A percentile compares a stretch with the other conserved stretches of the same genome.
Conservation (phyloP, 495 filamentous ascomycete species). For the Parmelia sp. region DNA sequence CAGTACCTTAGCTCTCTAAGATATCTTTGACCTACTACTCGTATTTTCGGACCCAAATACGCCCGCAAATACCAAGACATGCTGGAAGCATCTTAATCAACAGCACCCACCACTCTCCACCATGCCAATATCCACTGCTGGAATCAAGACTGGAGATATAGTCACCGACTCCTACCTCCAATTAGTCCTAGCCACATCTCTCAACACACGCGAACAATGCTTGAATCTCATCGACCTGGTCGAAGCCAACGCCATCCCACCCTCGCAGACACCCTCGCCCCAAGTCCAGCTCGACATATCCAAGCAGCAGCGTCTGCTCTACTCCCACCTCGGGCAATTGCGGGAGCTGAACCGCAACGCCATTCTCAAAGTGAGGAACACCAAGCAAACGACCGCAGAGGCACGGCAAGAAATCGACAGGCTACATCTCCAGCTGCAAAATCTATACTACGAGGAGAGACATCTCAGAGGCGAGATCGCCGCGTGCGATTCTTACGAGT, state of each 20-base stretch:
- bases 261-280: conserved; percentile 35
- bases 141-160: conserved; percentile 51
- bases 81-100: not conserved
- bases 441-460: conserved; percentile 92
- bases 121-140: conserved; percentile 19
- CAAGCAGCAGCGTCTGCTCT: conserved; percentile 72
- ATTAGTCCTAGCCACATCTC: conserved; percentile 64
- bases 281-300: conserved; percentile 58
- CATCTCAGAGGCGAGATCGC: conserved; percentile 85
- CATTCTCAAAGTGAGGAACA: conserved; percentile 72
- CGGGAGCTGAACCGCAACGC: conserved; percentile 77
- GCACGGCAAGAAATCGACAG: conserved; percentile 84
- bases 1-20: no score
- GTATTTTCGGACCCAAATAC: no score
- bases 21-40: no score
- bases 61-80: no score
- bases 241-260: conserved; percentile 40
- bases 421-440: conserved; percentile 87
- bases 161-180: conserved; percentile 64
- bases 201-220: conserved; percentile 65
- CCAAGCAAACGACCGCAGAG: conserved; percentile 80
- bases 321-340: conserved; percentile 71
- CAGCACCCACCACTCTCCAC: not conserved
- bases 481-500: conserved; percentile 91
- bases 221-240: conserved; percentile 60